A percentile compares a stretch with the other conserved stretches of the same genome.
Evolutionary conservation across 2,329 filamentous ascomycete genomes (phyloP).

Genomic region (Pestalotiopsis sp.): DNA sequence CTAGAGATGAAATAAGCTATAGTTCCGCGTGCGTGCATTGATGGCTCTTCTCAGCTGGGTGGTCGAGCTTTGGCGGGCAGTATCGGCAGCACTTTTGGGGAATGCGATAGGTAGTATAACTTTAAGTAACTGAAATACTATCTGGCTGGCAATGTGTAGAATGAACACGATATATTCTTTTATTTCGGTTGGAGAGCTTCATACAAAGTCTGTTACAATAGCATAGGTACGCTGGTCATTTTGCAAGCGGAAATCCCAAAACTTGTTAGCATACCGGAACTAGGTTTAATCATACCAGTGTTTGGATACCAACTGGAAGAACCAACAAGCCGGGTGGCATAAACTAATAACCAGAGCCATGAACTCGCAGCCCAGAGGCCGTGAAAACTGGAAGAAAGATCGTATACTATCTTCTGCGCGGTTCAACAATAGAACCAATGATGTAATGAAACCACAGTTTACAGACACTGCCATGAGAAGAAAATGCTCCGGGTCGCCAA

Average conservation of each 20-base stretch:
- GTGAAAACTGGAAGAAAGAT: not conserved
- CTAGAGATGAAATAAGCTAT: constrained; percentile 6
- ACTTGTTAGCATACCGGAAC: too few species aligned
- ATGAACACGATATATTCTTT: too few species aligned
- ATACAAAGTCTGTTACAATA: too few species aligned
- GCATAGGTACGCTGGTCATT: too few species aligned
- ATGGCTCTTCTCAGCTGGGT: not conserved
- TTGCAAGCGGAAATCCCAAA: too few species aligned
- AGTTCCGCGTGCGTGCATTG: not conserved
- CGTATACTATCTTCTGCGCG: not conserved
- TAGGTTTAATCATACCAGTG: too few species aligned
- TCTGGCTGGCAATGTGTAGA: too few species aligned
- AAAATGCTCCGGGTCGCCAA: not conserved
- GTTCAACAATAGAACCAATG: not conserved
- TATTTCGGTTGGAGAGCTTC: too few species aligned
- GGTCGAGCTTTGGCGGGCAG: not conserved
- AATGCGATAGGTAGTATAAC: too few species aligned
- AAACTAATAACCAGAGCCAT: not conserved
- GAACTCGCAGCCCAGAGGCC: not conserved
- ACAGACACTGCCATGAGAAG: not conserved
- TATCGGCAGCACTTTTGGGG: too few species aligned
- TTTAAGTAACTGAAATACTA: too few species aligned
- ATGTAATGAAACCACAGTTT: not conserved
- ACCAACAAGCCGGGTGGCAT: not conserved
- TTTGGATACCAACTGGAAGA: not conserved